phyloP scores from a whole-genome alignment of 768 basidiomycete genomes.

The Macrolepiota fuliginosa region DNA sequence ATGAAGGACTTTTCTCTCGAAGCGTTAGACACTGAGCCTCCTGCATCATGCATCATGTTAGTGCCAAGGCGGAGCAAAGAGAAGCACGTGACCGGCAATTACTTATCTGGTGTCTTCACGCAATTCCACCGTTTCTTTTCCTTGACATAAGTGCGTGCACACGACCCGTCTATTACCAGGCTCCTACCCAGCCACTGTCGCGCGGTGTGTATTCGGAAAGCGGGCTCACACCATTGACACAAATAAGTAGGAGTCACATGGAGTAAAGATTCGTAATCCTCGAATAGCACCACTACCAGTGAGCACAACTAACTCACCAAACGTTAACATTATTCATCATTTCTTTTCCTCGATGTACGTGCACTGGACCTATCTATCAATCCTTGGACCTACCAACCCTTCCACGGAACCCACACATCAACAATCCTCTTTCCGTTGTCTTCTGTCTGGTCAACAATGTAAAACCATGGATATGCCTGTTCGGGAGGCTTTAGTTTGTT shows the following conservation, averaged over 20 bases:
- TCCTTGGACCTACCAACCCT: constrained; percentile 66
- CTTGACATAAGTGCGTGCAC: too few relatives aligned
- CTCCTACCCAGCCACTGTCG: too few relatives aligned
- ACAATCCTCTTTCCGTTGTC: constrained; percentile 53
- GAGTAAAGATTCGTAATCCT: too few relatives aligned
- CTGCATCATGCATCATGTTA: constrained; percentile 19
- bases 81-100: constrained; percentile 15
- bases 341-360: background rate
- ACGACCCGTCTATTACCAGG: too few relatives aligned
- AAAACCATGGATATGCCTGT: constrained; percentile 76
- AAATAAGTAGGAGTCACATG: too few relatives aligned
- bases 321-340: background rate
- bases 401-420: constrained; percentile 90
- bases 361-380: background rate
- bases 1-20: background rate
- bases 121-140: too few relatives aligned
- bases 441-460: constrained; percentile 68
- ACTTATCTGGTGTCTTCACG: too few relatives aligned
- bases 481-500: background rate
- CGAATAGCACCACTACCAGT: too few relatives aligned
- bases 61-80: background rate
- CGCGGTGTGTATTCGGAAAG: too few relatives aligned
- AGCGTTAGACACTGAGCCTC: constrained; percentile 21
- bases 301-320: too few relatives aligned
- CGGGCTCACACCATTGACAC: too few relatives aligned